Base-by-base conservation (phyloP, 176 grass and related monocot genomes). In the Carex littledalei region DNA sequence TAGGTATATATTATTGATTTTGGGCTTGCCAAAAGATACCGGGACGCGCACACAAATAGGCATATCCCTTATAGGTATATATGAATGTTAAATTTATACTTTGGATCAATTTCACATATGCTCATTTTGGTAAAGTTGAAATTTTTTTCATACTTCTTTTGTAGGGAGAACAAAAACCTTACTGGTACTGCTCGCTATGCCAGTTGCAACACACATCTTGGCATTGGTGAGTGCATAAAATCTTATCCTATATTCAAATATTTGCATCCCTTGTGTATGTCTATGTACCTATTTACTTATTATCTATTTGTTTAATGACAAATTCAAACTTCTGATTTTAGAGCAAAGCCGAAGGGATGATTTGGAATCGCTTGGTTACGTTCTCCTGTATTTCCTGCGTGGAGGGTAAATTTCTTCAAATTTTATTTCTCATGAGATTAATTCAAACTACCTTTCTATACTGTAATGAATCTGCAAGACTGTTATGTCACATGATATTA, bases 1-100 rank as follows among this genome's bases (percentile, higher is more conserved):
- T 73, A 98, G 96, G 96, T 98, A 22, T 98, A 95, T 66, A 89
- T 95, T 85, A 98, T 98, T 88, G 96, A 98, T 86, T 98, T 98
- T 85, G 96, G 96, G 18, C 96, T 98, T 88, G 96, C 93, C 77
- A 98, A 98, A 94, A 93, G 96, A 86, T 98, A 98, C 39, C 84
- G 96, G 0, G 96, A 98, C 85, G 91, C 93, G 45, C 85, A 78
- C 66, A 95, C 96, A 1, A 95, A 98, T 88, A 93, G 89, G n/a
- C 96, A 98, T 90, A 98, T 98, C 62, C 85, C 96, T 67, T 98
- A 92, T 83, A 98, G 86, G 91, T 94, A 80, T 35, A 34, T 58
- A 66, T 78, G n/a, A 52, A 57, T 78, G 74, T 56, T 57, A 54
- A 60, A 67, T 29, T 20, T 32, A 43, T 75, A 32, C 14, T 72